phyloP scores from a whole-genome alignment of 176 grass and related monocot species.

The Musa acuminata region DNA sequence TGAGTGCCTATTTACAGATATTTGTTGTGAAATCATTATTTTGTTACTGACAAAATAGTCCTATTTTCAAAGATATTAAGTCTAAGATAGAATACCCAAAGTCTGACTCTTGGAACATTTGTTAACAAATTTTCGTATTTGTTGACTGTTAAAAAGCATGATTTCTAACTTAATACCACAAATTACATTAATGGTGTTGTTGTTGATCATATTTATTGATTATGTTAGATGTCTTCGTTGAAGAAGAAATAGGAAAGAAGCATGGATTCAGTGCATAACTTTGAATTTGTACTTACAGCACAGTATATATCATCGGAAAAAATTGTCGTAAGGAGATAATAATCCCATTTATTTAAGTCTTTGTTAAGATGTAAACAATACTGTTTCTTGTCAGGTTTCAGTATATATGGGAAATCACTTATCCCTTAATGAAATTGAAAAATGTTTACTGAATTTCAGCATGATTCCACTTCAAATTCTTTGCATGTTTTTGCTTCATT shows the following conservation, averaged over 20 bases:
- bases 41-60: neutral
- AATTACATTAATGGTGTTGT: too few relatives aligned
- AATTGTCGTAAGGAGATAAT: neutral
- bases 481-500: neutral
- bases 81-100: neutral
- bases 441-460: neutral
- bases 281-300: neutral
- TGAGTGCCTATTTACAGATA: neutral
- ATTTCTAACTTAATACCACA: neutral
- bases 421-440: neutral
- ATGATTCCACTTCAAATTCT: neutral
- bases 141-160: neutral
- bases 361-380: too few relatives aligned
- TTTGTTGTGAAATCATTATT: neutral
- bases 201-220: too few relatives aligned
- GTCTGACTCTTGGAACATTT: neutral
- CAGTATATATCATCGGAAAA: neutral
- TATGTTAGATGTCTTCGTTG: too few relatives aligned
- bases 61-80: neutral
- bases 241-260: neutral
- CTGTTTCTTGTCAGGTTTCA: too few relatives aligned
- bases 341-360: too few relatives aligned
- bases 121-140: neutral
- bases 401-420: too few relatives aligned
- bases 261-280: neutral